Base-by-base conservation (phyloP, 768 basidiomycete species). In the Hericium rajendrae region DNA sequence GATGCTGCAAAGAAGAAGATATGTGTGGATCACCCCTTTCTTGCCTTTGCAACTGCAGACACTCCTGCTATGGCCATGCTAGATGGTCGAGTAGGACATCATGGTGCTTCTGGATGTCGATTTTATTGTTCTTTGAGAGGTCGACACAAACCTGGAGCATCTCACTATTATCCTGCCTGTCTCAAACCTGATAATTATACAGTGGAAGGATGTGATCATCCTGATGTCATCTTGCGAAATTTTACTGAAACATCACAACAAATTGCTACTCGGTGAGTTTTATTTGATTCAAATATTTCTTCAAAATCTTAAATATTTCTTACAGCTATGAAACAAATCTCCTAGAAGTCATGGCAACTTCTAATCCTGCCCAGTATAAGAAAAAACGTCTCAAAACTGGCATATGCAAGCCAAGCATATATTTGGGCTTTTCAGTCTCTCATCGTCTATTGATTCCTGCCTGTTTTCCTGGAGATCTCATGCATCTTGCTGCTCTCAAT, bases 401-500 rank as follows among this genome's bases (percentile, higher is more conserved):
- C n/a, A 53, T 57, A 11, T 50, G n/a, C n/a, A 57, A 57, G 50
- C 56, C 56, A 39, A 57, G 16, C 10, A 38, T 57, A 10, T 51
- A 52, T 13, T 10, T 12, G 8, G n/a, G 24, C 28, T 16, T 50
- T 10, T 28, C 2, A 16, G 8, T 6, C 48, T 43, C 41, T 18
- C 41, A 43, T 18, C 3, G 67, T 67, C 2, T 61, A 56, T 38
- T 64, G 67, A 54, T 68, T 43, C 49, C 60, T 59, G 2, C 54
- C 0, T 68, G 67, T 32, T 76, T 73, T 52, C 50, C 61, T 10
- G 59, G 59, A 0, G 74, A 78, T 53, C 55, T 72, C 15, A 76
- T 77, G 74, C 76, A 78, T 60, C 64, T 72, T 1, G 57, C 61
- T 9, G 20, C 59, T 26, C 61, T 79, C 13, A 79, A 78, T 60